Percentiles rank a stretch among this genome's conserved stretches.
Conservation (phyloP, 805 yeast species). For the Candida krabiensis region DNA sequence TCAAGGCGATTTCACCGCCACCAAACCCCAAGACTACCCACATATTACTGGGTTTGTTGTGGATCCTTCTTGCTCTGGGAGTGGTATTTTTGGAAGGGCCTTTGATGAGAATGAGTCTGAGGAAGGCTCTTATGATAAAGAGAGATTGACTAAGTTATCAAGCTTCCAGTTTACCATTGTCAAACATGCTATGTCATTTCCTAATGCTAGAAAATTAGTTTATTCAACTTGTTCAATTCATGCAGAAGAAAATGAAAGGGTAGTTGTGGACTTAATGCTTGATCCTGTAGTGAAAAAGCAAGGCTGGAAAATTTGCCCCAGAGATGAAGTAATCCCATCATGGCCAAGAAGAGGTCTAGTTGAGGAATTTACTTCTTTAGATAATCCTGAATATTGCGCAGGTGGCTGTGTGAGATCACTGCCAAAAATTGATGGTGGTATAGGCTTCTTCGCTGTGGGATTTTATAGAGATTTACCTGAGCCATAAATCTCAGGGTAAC, state of each 20-base stretch:
- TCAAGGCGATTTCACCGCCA: slow-evolving; percentile 61
- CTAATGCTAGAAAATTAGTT: slow-evolving; percentile 72
- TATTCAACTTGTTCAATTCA: slow-evolving; percentile 96
- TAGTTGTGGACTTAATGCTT: slow-evolving; percentile 72
- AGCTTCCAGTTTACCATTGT: slow-evolving; percentile 87
- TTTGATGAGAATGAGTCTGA: slow-evolving; percentile 57
- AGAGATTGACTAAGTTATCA: slow-evolving; percentile 70
- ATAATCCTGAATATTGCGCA: slow-evolving; percentile 56
- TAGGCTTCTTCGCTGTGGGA: slow-evolving; percentile 95
- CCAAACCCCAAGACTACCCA: slow-evolving; percentile 56
- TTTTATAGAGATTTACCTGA: slow-evolving; percentile 53
- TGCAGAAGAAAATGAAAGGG: slow-evolving; percentile 91
- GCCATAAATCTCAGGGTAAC: no score
- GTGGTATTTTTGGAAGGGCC: slow-evolving; percentile 94
- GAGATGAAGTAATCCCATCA: slow-evolving; percentile 65
- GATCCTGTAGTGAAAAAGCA: slow-evolving; percentile 60
- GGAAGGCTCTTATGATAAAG: slow-evolving; percentile 40
- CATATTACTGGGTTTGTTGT: slow-evolving; percentile 80
- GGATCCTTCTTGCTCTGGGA: slow-evolving; percentile 97
- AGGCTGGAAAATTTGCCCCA: slow-evolving; percentile 74
- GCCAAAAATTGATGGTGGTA: slow-evolving; percentile 95
- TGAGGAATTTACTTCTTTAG: slow-evolving; percentile 60
- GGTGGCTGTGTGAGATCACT: slow-evolving; percentile 84
- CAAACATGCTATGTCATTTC: slow-evolving; percentile 84
- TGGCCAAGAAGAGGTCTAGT: slow-evolving; percentile 88